These are phyloP conservation scores for Sporothrix curviconia DNA, from an alignment of 2,329 filamentous ascomycete species.

Conservation along the genomic window DNA sequence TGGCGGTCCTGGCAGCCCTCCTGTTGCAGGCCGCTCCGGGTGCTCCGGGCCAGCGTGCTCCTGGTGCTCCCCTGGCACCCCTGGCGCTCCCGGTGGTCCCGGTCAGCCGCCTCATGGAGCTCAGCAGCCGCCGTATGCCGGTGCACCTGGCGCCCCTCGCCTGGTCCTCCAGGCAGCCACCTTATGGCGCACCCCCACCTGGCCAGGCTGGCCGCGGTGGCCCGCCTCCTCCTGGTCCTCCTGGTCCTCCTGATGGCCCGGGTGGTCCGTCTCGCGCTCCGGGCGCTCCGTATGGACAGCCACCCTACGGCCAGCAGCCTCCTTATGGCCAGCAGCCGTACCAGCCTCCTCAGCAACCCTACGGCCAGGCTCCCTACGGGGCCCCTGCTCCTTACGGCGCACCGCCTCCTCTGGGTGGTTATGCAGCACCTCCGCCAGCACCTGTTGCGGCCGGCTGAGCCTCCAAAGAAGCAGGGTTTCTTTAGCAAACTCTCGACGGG, in stretches of 20 bases:
- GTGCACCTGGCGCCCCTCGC: not conserved
- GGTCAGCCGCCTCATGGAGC: conserved; percentile 8
- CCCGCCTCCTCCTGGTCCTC: not conserved
- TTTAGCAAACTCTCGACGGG: conserved; percentile 14
- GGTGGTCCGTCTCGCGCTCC: conserved; percentile 2
- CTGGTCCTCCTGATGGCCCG: not conserved
- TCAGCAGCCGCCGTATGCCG: no score
- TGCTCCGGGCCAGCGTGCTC: not conserved
- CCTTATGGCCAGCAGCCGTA: not conserved
- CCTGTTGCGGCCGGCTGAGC: not conserved
- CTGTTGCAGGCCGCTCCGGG: not conserved
- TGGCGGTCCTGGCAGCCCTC: not conserved
- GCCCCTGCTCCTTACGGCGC: conserved; percentile 3
- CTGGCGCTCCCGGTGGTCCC: not conserved
- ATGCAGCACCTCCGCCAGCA: conserved; percentile 2
- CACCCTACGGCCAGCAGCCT: not conserved
- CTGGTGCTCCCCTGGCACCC: conserved; percentile 1
- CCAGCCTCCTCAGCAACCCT: not conserved
- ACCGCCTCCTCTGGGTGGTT: conserved; percentile 1
- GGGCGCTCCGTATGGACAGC: conserved; percentile 6
- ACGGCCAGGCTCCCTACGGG: not conserved
- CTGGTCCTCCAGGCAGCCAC: conserved; percentile 6
- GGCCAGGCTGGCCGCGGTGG: conserved; percentile 3
- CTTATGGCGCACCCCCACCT: not conserved
- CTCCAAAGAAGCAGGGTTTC: conserved; percentile 11